These are phyloP conservation scores for Apophysomyces variabilis DNA, from an alignment of 371 early-diverging fungal genomes.

Conservation along the genomic window DNA sequence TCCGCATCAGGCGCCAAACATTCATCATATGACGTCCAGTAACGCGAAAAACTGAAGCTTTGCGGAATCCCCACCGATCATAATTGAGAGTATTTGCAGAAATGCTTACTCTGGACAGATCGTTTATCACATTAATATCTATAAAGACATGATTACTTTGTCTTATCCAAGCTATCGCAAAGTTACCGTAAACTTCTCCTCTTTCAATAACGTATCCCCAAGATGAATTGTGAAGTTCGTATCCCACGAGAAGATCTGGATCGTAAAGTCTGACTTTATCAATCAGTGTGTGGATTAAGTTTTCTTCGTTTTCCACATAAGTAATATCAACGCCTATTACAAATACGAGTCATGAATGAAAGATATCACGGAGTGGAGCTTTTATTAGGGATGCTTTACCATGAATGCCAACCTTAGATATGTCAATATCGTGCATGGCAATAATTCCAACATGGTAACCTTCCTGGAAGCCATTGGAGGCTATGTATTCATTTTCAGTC, in stretches of 20 bases:
- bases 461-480: slow-evolving; percentile 47
- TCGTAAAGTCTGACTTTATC: slow-evolving; percentile 63
- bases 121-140: slow-evolving; percentile 55
- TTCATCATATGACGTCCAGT: slow-evolving; percentile 86
- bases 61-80: slow-evolving; percentile 64
- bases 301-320: slow-evolving; percentile 53
- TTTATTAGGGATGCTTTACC: slow-evolving; percentile 4
- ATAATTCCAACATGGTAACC: slow-evolving; percentile 47
- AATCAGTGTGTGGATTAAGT: slow-evolving; percentile 56
- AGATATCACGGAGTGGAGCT: not conserved
- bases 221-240: slow-evolving; percentile 81
- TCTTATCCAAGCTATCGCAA: not conserved
- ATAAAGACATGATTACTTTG: not conserved
- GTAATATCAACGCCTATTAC: slow-evolving; percentile 32
- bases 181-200: slow-evolving; percentile 36
- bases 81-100: slow-evolving; percentile 20
- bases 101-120: slow-evolving; percentile 51
- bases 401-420: slow-evolving; percentile 40
- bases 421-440: slow-evolving; percentile 30
- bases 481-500: slow-evolving; percentile 38
- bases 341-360: not conserved
- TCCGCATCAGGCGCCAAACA: slow-evolving; percentile 83
- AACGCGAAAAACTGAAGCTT: slow-evolving; percentile 65
- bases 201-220: slow-evolving; percentile 91
- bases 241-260: slow-evolving; percentile 89